Percentiles rank a stretch among this genome's conserved stretches.
These are phyloP conservation scores for Zygoascus hellenicus DNA, from an alignment of 1,139 yeast species.

Conservation along the genomic window DNA sequence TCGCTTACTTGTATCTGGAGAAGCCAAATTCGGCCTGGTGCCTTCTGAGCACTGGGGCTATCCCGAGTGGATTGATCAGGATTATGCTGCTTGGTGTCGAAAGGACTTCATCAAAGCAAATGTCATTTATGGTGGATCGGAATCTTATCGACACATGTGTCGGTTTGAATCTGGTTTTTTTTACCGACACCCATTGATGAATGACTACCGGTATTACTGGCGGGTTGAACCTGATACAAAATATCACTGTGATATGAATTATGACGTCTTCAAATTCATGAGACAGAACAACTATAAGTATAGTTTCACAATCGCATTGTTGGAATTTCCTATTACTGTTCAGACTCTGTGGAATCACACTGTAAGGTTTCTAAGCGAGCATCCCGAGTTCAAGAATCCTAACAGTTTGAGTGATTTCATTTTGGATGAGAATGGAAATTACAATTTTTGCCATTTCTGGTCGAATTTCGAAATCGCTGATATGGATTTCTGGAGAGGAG, in stretches of 20 bases:
- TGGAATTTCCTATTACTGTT: slow-evolving; percentile 73
- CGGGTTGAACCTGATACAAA: slow-evolving; percentile 86
- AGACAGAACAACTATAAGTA: slow-evolving; percentile 65
- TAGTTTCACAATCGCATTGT: slow-evolving; percentile 74
- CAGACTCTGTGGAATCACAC: slow-evolving; percentile 80
- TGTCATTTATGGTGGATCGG: slow-evolving; percentile 61
- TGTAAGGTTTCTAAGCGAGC: slow-evolving; percentile 53
- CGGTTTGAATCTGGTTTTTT: slow-evolving; percentile 89
- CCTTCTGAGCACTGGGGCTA: slow-evolving; percentile 68
- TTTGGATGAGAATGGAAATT: slow-evolving; percentile 55
- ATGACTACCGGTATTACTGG: slow-evolving; percentile 83
- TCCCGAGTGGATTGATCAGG: slow-evolving; percentile 59
- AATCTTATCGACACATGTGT: slow-evolving; percentile 80
- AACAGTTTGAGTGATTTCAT: slow-evolving; percentile 69
- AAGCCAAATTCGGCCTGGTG: slow-evolving; percentile 55
- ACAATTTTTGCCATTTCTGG: slow-evolving; percentile 85
- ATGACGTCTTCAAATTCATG: slow-evolving; percentile 80
- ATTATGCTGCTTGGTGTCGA: slow-evolving; percentile 50
- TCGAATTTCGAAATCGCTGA: slow-evolving; percentile 79
- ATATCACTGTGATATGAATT: slow-evolving; percentile 72
- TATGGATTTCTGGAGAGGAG: slow-evolving; percentile 65
- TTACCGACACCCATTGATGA: slow-evolving; percentile 67
- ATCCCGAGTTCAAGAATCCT: slow-evolving; percentile 59
- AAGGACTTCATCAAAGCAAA: slow-evolving; percentile 40
- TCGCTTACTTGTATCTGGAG: slow-evolving; percentile 49